phyloP scores from a whole-genome alignment of 1,139 yeast species.

The Pichia sp. region DNA sequence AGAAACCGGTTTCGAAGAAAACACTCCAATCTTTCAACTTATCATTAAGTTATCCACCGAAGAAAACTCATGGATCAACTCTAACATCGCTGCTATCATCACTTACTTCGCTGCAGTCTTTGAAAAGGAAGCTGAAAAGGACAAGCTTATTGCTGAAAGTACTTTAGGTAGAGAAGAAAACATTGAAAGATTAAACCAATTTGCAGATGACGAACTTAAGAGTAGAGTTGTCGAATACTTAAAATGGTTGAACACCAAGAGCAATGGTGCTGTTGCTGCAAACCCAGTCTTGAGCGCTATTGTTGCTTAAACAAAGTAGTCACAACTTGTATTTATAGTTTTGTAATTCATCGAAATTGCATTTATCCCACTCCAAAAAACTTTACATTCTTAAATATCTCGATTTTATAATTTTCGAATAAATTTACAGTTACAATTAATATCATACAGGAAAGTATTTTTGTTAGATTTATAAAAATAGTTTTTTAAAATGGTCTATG shows the following conservation, averaged over 20 bases:
- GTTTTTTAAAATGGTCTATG: too few relatives aligned
- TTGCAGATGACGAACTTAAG: conserved; percentile 65
- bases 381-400: neutral
- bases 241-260: conserved; percentile 67
- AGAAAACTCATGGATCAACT: conserved; percentile 54
- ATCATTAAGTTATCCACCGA: conserved; percentile 53
- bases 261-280: conserved; percentile 58
- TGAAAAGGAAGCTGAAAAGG: conserved; percentile 68
- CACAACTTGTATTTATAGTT: neutral
- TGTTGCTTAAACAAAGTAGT: conserved; percentile 37
- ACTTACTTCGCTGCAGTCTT: conserved; percentile 71
- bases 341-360: neutral
- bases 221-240: conserved; percentile 63
- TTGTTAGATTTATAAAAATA: too few relatives aligned
- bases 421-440: too few relatives aligned
- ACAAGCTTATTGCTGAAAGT: conserved; percentile 65
- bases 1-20: conserved; percentile 88
- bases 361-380: neutral
- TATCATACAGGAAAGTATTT: too few relatives aligned
- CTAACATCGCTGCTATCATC: conserved; percentile 62
- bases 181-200: conserved; percentile 75
- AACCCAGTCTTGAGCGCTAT: conserved; percentile 55
- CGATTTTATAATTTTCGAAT: too few relatives aligned
- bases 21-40: conserved; percentile 83
- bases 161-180: conserved; percentile 84